These are phyloP conservation scores for Takashimella koratensis DNA, from an alignment of 1,284 basidiomycete species.

Conservation along the genomic window DNA sequence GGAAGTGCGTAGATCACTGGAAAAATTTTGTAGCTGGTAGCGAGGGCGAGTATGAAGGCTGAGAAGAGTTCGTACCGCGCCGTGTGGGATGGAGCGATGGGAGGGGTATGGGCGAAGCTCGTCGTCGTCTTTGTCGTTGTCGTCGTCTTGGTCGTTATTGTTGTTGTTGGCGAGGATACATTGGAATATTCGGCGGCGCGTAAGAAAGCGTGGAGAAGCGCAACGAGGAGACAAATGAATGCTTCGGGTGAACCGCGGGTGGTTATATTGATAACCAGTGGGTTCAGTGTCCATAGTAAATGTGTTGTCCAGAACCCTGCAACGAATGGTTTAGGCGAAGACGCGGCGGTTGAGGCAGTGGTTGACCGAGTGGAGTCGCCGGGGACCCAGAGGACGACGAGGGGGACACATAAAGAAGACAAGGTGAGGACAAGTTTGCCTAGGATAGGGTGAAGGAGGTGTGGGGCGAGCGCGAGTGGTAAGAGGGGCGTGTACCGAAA, in stretches of 20 bases:
- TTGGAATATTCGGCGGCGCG: constrained; percentile 5
- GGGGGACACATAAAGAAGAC: constrained; percentile 79
- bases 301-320: constrained; percentile 30
- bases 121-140: constrained; percentile 17
- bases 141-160: no score
- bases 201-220: constrained; percentile 56
- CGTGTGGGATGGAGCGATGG: no score
- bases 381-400: constrained; percentile 60
- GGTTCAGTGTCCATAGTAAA: constrained; percentile 80
- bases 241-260: constrained; percentile 95
- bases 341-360: neutral
- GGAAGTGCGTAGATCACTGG: constrained; percentile 84
- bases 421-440: constrained; percentile 86
- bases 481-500: constrained; percentile 96
- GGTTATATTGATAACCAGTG: constrained; percentile 91
- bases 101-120: no score
- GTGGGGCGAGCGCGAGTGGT: constrained; percentile 76
- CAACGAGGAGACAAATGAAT: constrained; percentile 71
- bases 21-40: constrained; percentile 93
- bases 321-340: neutral
- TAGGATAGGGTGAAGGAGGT: constrained; percentile 72
- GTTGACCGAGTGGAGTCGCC: neutral
- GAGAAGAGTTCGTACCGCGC: constrained; percentile 55
- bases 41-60: constrained; percentile 69
- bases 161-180: neutral